phyloP scores from a whole-genome alignment of 2,329 filamentous ascomycete species.

The Monosporascus cannonballus region DNA sequence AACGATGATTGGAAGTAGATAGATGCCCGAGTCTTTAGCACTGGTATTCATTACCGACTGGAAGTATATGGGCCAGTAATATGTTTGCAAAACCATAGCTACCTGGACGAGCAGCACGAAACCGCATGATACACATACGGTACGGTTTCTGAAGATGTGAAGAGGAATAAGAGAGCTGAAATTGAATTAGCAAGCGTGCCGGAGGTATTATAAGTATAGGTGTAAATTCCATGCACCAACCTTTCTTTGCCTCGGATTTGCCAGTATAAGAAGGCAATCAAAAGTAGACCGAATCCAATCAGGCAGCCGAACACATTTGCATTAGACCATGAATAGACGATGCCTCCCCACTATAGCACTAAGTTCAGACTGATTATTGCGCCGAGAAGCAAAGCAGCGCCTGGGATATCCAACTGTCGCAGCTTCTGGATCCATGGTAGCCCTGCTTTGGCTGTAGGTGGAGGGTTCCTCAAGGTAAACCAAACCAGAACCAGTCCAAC shows the following conservation, averaged over 20 bases:
- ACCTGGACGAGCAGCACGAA: constrained; percentile 14
- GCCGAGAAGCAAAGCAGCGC: neutral
- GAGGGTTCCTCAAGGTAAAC: constrained; percentile 1
- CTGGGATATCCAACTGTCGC: neutral
- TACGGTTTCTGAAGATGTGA: constrained; percentile 1
- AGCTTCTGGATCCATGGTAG: neutral
- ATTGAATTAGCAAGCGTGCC: neutral
- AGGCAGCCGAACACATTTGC: constrained; percentile 17
- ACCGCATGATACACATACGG: constrained; percentile 4
- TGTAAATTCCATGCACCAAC: neutral
- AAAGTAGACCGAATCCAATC: constrained; percentile 8
- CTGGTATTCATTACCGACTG: constrained; percentile 12
- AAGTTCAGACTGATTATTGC: constrained; percentile 10
- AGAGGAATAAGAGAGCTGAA: neutral
- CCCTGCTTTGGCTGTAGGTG: neutral
- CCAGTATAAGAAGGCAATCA: neutral
- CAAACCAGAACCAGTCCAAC: constrained; percentile 1
- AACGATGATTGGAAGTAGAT: constrained; percentile 1
- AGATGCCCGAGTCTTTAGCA: constrained; percentile 2
- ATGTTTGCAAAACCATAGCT: constrained; percentile 15
- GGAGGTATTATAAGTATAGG: neutral
- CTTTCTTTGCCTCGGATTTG: constrained; percentile 1
- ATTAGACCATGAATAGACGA: constrained; percentile 15
- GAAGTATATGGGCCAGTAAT: constrained; percentile 15
- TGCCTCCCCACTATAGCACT: constrained; percentile 19